A percentile compares a stretch with the other conserved stretches of the same genome.
Conservation (phyloP, 2,329 filamentous ascomycete genomes). For the Alternaria triticimaculans region DNA sequence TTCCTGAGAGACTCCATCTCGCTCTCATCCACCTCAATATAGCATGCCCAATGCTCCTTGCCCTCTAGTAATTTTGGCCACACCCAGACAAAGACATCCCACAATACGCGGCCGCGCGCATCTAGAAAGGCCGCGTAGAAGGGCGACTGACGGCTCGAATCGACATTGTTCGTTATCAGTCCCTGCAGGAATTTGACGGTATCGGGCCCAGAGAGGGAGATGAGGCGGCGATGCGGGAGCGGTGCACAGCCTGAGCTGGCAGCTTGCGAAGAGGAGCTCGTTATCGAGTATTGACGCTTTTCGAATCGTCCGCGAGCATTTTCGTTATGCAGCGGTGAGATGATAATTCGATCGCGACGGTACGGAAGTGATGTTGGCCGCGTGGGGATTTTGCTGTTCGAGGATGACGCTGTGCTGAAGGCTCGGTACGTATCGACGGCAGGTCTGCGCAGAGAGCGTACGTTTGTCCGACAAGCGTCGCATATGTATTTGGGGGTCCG, state of each 20-base stretch:
- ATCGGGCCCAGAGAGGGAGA: conserved; percentile 80
- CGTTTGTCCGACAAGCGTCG: conserved; percentile 23
- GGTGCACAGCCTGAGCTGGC: conserved; percentile 55
- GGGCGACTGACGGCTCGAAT: conserved; percentile 50
- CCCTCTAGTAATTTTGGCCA: conserved; percentile 29
- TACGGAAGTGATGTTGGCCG: conserved; percentile 38
- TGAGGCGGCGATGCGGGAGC: conserved; percentile 77
- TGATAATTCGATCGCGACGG: neutral
- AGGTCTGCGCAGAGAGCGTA: conserved; percentile 5
- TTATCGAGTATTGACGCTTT: neutral
- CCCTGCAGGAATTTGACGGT: conserved; percentile 87
- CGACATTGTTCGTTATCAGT: conserved; percentile 77
- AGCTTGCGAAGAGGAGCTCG: neutral
- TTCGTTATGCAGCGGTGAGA: too few species aligned
- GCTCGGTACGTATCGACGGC: conserved; percentile 9
- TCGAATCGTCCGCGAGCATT: neutral
- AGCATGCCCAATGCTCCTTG: conserved; percentile 61
- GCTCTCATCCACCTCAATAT: conserved; percentile 81
- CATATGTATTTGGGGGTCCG: conserved; percentile 23
- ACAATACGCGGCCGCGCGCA: conserved; percentile 78
- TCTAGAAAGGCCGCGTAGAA: conserved; percentile 84
- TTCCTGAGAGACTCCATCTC: conserved; percentile 68
- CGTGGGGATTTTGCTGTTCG: neutral
- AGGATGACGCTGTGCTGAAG: conserved; percentile 18
- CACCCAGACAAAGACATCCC: conserved; percentile 87